phyloP scores from a whole-genome alignment of 1,139 yeast genomes.

The Hansenula lynferdii region DNA sequence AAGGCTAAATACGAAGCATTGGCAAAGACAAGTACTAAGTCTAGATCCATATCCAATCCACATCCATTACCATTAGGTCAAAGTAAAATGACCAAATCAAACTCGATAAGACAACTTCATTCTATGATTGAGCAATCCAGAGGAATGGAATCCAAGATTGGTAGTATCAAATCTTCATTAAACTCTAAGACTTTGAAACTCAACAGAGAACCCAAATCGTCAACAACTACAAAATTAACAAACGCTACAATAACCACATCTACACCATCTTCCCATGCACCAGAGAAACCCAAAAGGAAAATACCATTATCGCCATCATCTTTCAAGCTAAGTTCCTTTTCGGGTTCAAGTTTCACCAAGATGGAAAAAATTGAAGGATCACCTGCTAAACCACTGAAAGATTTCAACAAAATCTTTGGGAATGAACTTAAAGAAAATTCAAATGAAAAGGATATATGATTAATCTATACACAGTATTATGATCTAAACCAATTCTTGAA shows the following conservation, averaged over 20 bases:
- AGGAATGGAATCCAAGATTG: conserved; percentile 24
- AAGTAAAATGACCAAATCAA: conserved; percentile 18
- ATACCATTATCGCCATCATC: conserved; percentile 23
- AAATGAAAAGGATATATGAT: neutral
- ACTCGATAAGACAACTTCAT: conserved; percentile 24
- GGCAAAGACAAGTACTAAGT: conserved; percentile 2
- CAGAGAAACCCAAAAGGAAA: conserved; percentile 6
- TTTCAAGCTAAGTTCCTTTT: conserved; percentile 15
- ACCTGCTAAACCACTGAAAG: conserved; percentile 7
- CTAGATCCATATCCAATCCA: conserved; percentile 1
- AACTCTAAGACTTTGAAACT: conserved; percentile 3
- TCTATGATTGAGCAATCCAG: conserved; percentile 23
- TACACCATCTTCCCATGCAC: conserved; percentile 7
- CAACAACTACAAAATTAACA: conserved; percentile 8
- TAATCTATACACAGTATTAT: neutral
- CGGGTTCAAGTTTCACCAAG: conserved; percentile 4
- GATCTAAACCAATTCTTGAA: conserved; percentile 22
- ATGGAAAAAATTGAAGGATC: conserved; percentile 20
- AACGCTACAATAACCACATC: conserved; percentile 8
- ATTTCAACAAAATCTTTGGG: conserved; percentile 1
- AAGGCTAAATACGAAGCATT: conserved; percentile 11
- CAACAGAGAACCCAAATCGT: conserved; percentile 2
- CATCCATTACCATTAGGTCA: neutral
- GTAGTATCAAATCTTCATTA: conserved; percentile 19
- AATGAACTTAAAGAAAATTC: neutral